Evolutionary conservation across 257 asterid genomes (phyloP).

Genomic region (Craterostigma plantagineum): DNA sequence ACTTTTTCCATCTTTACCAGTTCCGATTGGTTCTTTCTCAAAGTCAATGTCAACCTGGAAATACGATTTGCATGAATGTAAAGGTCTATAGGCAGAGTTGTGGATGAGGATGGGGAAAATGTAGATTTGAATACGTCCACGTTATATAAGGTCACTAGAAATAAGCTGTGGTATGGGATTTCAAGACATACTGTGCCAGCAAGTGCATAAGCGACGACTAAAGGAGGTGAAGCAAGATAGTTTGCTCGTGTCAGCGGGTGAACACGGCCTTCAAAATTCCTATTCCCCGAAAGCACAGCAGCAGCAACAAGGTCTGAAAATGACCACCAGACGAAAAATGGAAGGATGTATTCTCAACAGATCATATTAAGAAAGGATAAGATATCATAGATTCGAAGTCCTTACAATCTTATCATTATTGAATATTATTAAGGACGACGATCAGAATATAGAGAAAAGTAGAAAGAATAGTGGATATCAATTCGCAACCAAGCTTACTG

Average conservation of each 20-base stretch:
- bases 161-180: background rate
- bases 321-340: background rate
- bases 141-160: background rate
- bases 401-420: background rate
- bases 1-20: constrained; percentile 60
- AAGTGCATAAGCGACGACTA: constrained; percentile 86
- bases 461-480: no score
- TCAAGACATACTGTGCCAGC: constrained; percentile 69
- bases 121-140: background rate
- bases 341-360: background rate
- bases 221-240: constrained; percentile 81
- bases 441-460: no score
- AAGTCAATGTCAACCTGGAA: constrained; percentile 81
- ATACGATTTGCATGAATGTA: background rate
- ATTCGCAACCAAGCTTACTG: background rate
- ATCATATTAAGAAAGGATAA: background rate
- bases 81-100: background rate
- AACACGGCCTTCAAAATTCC: constrained; percentile 91
- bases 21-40: constrained; percentile 82
- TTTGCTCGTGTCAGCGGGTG: constrained; percentile 90
- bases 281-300: constrained; percentile 84
- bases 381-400: background rate
- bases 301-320: constrained; percentile 69
- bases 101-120: background rate
- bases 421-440: no score